Evolutionary conservation across 805 yeast genomes (phyloP).

Genomic region (Spathaspora girioi): DNA sequence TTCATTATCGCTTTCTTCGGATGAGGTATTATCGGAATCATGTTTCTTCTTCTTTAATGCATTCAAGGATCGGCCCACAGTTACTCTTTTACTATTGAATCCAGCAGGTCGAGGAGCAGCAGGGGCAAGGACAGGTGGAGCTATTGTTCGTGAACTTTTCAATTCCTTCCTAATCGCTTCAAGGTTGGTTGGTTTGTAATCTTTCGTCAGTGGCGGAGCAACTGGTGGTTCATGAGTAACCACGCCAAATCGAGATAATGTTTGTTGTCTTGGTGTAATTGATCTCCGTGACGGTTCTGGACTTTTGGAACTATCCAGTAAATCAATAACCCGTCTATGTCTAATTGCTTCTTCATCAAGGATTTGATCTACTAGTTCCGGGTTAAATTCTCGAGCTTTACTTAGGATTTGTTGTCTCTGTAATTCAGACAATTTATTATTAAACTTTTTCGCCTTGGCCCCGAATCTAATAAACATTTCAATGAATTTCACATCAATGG

Average conservation of each 20-base stretch:
- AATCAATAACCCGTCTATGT: slow-evolving; percentile 14
- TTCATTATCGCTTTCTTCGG: slow-evolving; percentile 15
- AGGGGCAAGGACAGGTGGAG: slow-evolving; percentile 22
- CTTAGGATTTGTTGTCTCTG: slow-evolving; percentile 64
- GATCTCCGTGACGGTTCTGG: slow-evolving; percentile 3
- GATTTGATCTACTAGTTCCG: slow-evolving; percentile 50
- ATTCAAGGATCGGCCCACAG: slow-evolving; percentile 32
- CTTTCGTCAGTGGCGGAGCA: slow-evolving; percentile 31
- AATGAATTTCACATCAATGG: slow-evolving; percentile 50
- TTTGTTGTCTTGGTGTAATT: slow-evolving; percentile 27
- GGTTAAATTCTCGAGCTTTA: slow-evolving; percentile 56
- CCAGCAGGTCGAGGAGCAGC: slow-evolving; percentile 56
- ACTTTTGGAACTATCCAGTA: slow-evolving; percentile 8
- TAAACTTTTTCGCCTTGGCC: slow-evolving; percentile 59
- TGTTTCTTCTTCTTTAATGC: slow-evolving; percentile 24
- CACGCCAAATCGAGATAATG: slow-evolving; percentile 33
- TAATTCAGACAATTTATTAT: slow-evolving; percentile 63
- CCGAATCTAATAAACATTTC: slow-evolving; percentile 61
- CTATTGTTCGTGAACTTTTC: slow-evolving; percentile 12
- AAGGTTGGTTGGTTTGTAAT: slow-evolving; percentile 26
- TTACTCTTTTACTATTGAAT: slow-evolving; percentile 34
- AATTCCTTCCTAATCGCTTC: slow-evolving; percentile 33
- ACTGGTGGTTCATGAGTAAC: slow-evolving; percentile 27
- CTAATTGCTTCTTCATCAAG: slow-evolving; percentile 34
- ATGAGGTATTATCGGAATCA: slow-evolving; percentile 31